These are phyloP conservation scores for Globisporangium acanthophoron DNA, from an alignment of 352 stramenopile genomes.

Conservation along the genomic window DNA sequence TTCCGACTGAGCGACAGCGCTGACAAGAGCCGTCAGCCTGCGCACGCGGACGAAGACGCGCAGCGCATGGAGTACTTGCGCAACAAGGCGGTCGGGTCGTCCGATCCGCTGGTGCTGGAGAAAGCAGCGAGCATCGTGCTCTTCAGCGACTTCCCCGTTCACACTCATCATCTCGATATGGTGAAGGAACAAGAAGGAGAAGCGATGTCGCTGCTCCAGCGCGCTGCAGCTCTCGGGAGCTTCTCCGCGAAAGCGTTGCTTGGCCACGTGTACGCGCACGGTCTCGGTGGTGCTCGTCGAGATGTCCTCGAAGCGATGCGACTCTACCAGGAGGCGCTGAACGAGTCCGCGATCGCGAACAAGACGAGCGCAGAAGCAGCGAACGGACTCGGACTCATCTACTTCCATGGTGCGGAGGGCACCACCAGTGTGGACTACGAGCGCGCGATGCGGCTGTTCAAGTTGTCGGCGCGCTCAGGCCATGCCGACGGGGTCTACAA, in stretches of 20 bases:
- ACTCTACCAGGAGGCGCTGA: constrained; percentile 44
- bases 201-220: constrained; percentile 35
- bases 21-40: constrained; percentile 12
- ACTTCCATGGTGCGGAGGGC: constrained; percentile 38
- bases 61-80: constrained; percentile 45
- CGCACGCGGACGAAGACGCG: constrained; percentile 26
- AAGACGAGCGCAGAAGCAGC: constrained; percentile 30
- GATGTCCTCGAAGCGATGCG: constrained; percentile 31
- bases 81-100: constrained; percentile 24
- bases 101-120: constrained; percentile 26
- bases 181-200: constrained; percentile 25
- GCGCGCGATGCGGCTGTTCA: constrained; percentile 44
- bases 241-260: constrained; percentile 42
- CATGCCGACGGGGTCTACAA: constrained; percentile 78
- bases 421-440: constrained; percentile 27
- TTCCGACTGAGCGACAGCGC: constrained; percentile 31
- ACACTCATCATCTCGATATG: neutral
- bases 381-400: constrained; percentile 65
- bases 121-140: constrained; percentile 48
- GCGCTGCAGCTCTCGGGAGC: constrained; percentile 32
- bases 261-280: constrained; percentile 59
- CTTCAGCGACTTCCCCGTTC: constrained; percentile 33
- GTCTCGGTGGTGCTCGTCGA: constrained; percentile 26
- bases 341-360: constrained; percentile 17
- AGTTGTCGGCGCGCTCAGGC: constrained; percentile 37